These are phyloP conservation scores for Chlamydomonas sphaeroides DNA, from an alignment of 139 green algal species.

Conservation along the genomic window DNA sequence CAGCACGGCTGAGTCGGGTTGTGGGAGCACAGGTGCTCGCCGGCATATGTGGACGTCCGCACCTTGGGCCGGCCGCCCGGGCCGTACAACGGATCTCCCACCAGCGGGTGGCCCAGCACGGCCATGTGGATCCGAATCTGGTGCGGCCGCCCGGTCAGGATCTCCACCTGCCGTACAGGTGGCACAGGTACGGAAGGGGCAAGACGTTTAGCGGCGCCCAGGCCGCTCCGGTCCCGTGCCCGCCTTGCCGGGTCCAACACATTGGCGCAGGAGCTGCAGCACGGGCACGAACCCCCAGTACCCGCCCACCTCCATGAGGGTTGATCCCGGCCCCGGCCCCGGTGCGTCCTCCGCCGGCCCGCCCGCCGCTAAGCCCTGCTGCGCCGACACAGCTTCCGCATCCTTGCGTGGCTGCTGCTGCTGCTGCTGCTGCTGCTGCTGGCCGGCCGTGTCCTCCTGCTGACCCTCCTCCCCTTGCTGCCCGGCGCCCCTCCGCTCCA, in stretches of 20 bases:
- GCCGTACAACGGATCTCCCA: constrained; percentile 72
- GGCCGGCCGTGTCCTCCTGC: too few species aligned
- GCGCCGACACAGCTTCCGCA: too few species aligned
- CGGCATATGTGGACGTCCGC: too few species aligned
- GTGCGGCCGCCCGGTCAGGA: constrained; percentile 64
- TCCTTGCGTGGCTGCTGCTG: too few species aligned
- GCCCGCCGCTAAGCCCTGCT: too few species aligned
- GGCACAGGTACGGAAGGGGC: too few species aligned
- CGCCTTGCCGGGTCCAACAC: too few species aligned
- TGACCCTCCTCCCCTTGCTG: not conserved
- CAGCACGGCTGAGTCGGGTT: not conserved
- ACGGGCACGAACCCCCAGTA: too few species aligned
- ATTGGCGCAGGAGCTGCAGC: too few species aligned
- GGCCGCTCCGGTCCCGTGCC: too few species aligned
- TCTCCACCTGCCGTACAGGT: constrained; percentile 63
- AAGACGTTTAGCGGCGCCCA: too few species aligned
- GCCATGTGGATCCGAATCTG: constrained; percentile 79
- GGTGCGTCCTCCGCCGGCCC: not conserved
- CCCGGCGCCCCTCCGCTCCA: constrained; percentile 9
- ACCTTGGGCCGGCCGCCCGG: constrained; percentile 48
- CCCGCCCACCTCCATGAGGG: not conserved
- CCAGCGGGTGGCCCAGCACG: constrained; percentile 64
- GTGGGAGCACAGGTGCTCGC: not conserved
- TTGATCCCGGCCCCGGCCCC: not conserved
- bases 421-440: not conserved